Base-by-base conservation (phyloP, 306 rosid species). In the Bauhinia variegata region DNA sequence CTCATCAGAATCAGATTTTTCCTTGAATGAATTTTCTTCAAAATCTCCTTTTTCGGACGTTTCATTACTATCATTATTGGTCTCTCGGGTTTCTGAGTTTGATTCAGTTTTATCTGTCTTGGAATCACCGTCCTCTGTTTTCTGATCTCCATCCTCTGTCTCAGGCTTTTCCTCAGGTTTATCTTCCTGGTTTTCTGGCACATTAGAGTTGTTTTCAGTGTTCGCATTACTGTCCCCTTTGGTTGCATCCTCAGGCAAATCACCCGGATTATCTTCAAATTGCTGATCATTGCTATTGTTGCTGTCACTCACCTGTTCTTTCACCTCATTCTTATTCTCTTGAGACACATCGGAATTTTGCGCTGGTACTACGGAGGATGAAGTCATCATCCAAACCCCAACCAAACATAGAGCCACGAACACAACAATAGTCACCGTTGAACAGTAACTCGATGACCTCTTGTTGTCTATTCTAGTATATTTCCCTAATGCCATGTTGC, bases 321-420 rank as follows among this genome's bases (percentile, higher is more conserved):
- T 81, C 30, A 80, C 82, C 56, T 68, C 89, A 62, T 57, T 72
- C 71, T 88, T 89, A 63, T 39, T 86, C 64, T 77, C 91, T 75
- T 51, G 70, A 59, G 87, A 44, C 41, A 83, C 81, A 63, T 86
- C 98, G 7, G 65, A 87, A 66, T 88, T 88, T 71, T 86, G 93
- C 52, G 52, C 88, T 3, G 96, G 95, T 68, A 83, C 96, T 37
- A 83, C 87, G 12, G 97, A 86, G 7, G 95, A 89, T 0, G 98
- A 93, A 11, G 95, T 88, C 88, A 93, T 79, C 96, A 93, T 90
- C 98, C 98, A 93, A 72, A 89, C 62, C 47, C 96, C 98, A 44
- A 88, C 92, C 87, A 93, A 79, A 59, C 91, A 88, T 73, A 93
- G 71, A 14, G 88, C 97, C 72, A 93, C 97, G 69, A 93, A 88